Percentiles rank a stretch among this genome's conserved stretches.
Evolutionary conservation across 306 rosid genomes (phyloP).

Genomic region (Prunus mume): DNA sequence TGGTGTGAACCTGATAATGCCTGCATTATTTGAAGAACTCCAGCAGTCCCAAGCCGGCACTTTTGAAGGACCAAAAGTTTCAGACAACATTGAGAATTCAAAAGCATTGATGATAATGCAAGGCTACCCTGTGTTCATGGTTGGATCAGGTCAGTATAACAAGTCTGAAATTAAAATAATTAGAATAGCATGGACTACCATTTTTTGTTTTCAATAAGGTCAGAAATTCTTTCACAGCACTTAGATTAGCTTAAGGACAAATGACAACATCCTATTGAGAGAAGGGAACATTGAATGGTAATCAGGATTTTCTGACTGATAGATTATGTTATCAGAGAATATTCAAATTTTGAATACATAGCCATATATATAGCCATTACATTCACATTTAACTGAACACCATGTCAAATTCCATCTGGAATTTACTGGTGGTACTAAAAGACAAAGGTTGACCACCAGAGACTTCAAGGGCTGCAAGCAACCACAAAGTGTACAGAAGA

Average conservation of each 20-base stretch:
- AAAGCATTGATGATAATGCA: slow-evolving; percentile 56
- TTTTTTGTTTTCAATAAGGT: neutral
- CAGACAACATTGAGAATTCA: slow-evolving; percentile 63
- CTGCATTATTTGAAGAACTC: slow-evolving; percentile 65
- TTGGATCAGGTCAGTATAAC: slow-evolving; percentile 5
- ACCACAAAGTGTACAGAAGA: too few relatives aligned
- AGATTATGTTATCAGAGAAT: too few relatives aligned
- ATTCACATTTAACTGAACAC: too few relatives aligned
- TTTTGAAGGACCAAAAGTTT: slow-evolving; percentile 69
- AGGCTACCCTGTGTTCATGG: slow-evolving; percentile 55
- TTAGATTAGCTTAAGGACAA: neutral
- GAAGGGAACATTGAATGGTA: neutral
- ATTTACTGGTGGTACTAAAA: too few relatives aligned
- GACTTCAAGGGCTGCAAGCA: too few relatives aligned
- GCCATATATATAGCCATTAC: too few relatives aligned
- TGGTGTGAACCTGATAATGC: slow-evolving; percentile 60
- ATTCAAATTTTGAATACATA: too few relatives aligned
- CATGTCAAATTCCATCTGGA: too few relatives aligned
- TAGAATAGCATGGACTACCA: neutral
- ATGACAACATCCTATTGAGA: neutral
- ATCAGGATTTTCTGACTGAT: too few relatives aligned
- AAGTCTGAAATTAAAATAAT: neutral
- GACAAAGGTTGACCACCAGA: too few relatives aligned
- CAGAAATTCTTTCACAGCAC: neutral
- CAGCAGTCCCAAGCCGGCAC: slow-evolving; percentile 74